Base-by-base conservation (phyloP, 768 basidiomycete genomes). In the Termitomyces sp. region DNA sequence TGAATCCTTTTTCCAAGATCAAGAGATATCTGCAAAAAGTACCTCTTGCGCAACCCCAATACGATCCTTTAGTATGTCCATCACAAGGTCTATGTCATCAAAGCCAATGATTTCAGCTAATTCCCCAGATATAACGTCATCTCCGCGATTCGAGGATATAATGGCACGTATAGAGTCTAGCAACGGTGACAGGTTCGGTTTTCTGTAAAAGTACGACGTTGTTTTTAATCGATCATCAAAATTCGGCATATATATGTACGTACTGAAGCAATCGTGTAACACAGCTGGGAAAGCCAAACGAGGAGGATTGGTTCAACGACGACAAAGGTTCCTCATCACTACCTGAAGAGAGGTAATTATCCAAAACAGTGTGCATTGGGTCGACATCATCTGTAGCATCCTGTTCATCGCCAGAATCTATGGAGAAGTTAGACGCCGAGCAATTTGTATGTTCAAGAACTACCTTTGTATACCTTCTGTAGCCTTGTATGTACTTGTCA, bases 101-200 rank as follows among this genome's bases (percentile, higher is more conserved):
- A 87, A 92, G 2, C 95, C 96, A 49, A 95, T 69, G 11, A 91
- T 74, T 60, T 97, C 95, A 8, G 81, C 83, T 11, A 98, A 69
- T 63, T 92, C 88, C 30, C 75, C 82, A 30, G 92, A 89, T 33
- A 97, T 88, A 22, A 82, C 84, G 33, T 94, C 91, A 62, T 88
- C 79, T 6, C 76, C 73, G 41, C 75, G 76, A 24, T 73, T 62
- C 6, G 83, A 84, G 1, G 79, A 77, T 16, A 91, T 72, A 37
- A 81, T 70, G 9, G 66, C 57, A 27, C 59, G 58, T 37, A 81
- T 59, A n/a, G 72, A 65, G 36, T 69, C 64, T 16, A 76, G 58
- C 5, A 76, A 53, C 45, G 67, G 63, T 49, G 63, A 60, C 3
- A 64, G 54, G 50, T 71, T 63, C 16, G 69, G 65, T 48, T 70